Conservation (phyloP, 305 asterid species). For the Fraxinus albicans region DNA sequence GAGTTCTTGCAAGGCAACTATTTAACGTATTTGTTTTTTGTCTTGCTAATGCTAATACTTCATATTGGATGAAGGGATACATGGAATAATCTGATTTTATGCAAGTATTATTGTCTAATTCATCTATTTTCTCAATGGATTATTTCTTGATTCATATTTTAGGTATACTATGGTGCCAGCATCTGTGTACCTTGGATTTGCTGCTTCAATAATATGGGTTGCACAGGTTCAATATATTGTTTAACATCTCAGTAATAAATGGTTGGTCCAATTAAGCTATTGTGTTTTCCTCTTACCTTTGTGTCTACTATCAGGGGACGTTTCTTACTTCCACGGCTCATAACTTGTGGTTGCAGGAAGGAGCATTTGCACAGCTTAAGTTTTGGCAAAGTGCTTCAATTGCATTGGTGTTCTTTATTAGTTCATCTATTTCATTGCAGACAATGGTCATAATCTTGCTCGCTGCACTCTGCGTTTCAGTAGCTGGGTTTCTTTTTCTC, state of each 20-base stretch:
- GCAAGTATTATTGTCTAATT: not conserved
- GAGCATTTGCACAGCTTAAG: slow-evolving; percentile 95
- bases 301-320: slow-evolving; percentile 59
- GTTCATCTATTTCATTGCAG: slow-evolving; percentile 63
- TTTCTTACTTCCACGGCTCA: slow-evolving; percentile 83
- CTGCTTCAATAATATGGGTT: slow-evolving; percentile 91
- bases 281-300: slow-evolving; percentile 13
- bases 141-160: slow-evolving; percentile 23
- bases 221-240: slow-evolving; percentile 48
- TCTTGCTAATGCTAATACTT: not conserved
- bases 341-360: slow-evolving; percentile 55
- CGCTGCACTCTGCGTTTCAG: slow-evolving; percentile 52
- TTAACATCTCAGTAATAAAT: not conserved
- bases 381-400: slow-evolving; percentile 89
- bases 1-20: not conserved
- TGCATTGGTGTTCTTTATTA: slow-evolving; percentile 64
- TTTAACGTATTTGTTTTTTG: not conserved
- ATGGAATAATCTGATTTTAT: not conserved
- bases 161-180: slow-evolving; percentile 93
- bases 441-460: slow-evolving; percentile 58
- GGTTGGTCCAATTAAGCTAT: not conserved
- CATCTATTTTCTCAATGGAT: not conserved
- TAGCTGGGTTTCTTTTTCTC: slow-evolving; percentile 59
- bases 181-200: slow-evolving; percentile 77
- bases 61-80: not conserved